Evolutionary conservation across 2,329 filamentous ascomycete species (phyloP).

Genomic region (Exophiala sideris): DNA sequence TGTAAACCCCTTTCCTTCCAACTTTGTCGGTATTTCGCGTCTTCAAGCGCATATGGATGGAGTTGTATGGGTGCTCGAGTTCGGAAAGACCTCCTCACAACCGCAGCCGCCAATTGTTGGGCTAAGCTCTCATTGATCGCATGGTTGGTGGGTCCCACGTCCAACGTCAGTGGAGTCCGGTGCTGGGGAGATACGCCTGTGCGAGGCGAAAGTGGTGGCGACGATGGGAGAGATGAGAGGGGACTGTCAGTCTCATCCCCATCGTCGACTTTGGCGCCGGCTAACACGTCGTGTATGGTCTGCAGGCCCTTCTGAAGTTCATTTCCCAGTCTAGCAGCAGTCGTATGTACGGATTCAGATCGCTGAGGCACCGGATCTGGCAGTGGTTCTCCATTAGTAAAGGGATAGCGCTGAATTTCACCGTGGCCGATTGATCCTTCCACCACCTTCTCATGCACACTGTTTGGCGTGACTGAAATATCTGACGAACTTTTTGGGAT

Average conservation of each 20-base stretch:
- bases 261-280: not conserved
- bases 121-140: not conserved
- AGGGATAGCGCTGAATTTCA: no score
- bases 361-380: not conserved
- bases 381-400: not conserved
- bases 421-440: no score
- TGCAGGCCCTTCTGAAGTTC: slow-evolving; percentile 19
- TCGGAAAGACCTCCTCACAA: slow-evolving; percentile 31
- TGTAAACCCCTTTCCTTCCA: slow-evolving; percentile 42
- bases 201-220: slow-evolving; percentile 7
- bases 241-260: slow-evolving; percentile 22
- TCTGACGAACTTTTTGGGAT: no score
- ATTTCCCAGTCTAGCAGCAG: slow-evolving; percentile 11
- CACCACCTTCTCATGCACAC: no score
- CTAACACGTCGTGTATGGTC: slow-evolving; percentile 16
- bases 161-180: not conserved
- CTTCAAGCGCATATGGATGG: slow-evolving; percentile 47
- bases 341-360: slow-evolving; percentile 1
- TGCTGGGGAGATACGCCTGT: not conserved
- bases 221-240: slow-evolving; percentile 22
- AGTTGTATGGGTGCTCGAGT: slow-evolving; percentile 48
- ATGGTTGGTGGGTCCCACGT: not conserved
- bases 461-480: no score
- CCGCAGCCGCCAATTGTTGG: not conserved
- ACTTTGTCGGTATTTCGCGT: slow-evolving; percentile 41